Percentiles rank a stretch among this genome's conserved stretches.
These are phyloP conservation scores for Pythium aphanidermatum DNA, from an alignment of 352 stramenopile genomes.

Conservation along the genomic window DNA sequence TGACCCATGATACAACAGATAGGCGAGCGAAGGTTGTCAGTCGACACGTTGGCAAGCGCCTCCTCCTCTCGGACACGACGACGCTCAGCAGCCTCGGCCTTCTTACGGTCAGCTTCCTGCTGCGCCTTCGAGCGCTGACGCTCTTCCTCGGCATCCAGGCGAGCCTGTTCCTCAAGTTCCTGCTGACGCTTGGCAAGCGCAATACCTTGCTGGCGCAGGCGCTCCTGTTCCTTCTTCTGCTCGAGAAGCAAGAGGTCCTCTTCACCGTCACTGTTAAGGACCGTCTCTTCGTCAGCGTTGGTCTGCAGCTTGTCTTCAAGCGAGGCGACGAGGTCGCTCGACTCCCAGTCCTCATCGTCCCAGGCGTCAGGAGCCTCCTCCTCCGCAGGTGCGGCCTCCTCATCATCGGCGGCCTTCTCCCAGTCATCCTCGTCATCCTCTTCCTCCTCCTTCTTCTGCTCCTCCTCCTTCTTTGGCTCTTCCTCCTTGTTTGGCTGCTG, in stretches of 20 bases:
- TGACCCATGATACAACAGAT: slow-evolving; percentile 99
- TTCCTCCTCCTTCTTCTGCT: slow-evolving; percentile 59
- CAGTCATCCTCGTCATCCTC: slow-evolving; percentile 44
- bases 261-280: slow-evolving; percentile 75
- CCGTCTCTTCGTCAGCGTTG: slow-evolving; percentile 27
- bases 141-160: slow-evolving; percentile 51
- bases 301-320: slow-evolving; percentile 74
- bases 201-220: slow-evolving; percentile 86
- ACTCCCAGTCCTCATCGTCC: slow-evolving; percentile 84
- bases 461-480: slow-evolving; percentile 30
- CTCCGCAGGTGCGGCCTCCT: slow-evolving; percentile 32
- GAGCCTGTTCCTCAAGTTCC: slow-evolving; percentile 70
- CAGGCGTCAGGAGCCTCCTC: slow-evolving; percentile 66
- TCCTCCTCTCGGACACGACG: slow-evolving; percentile 63
- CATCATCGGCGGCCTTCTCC: slow-evolving; percentile 26
- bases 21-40: slow-evolving; percentile 95
- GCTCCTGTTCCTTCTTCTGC: slow-evolving; percentile 92
- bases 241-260: slow-evolving; percentile 94
- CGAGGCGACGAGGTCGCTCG: slow-evolving; percentile 65
- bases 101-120: slow-evolving; percentile 78
- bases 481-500: slow-evolving; percentile 28
- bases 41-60: slow-evolving; percentile 81
- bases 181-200: slow-evolving; percentile 94
- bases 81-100: slow-evolving; percentile 67
- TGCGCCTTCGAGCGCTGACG: slow-evolving; percentile 80